Evolutionary conservation across 1,284 basidiomycete species (phyloP).

Genomic region (Ustilago hordei): DNA sequence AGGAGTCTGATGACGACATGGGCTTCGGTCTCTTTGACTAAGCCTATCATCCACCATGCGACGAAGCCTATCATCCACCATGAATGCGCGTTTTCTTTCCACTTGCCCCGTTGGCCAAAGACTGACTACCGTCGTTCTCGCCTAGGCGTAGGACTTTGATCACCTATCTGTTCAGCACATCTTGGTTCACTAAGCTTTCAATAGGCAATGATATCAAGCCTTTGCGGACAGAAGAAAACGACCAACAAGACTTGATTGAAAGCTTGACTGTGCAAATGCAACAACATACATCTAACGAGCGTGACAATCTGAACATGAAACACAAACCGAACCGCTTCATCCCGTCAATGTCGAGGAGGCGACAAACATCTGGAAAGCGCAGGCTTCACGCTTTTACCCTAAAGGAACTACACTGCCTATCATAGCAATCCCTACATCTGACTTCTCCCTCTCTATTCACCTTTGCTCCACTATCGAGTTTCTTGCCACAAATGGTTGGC

Average conservation of each 20-base stretch:
- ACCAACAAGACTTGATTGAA: neutral
- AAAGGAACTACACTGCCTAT: slow-evolving; percentile 29
- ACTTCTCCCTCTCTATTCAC: slow-evolving; percentile 54
- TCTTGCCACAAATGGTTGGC: slow-evolving; percentile 38
- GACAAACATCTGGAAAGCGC: neutral
- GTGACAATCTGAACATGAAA: neutral
- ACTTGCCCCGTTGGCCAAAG: neutral
- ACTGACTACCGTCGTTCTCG: neutral
- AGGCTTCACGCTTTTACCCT: slow-evolving; percentile 7
- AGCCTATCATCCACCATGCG: slow-evolving; percentile 69
- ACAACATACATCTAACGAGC: neutral
- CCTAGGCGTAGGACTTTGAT: neutral
- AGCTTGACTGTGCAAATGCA: neutral
- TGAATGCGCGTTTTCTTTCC: neutral
- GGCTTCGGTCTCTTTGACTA: slow-evolving; percentile 85
- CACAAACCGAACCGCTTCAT: neutral
- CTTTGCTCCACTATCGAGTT: slow-evolving; percentile 56
- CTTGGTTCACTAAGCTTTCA: neutral
- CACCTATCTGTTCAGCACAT: neutral
- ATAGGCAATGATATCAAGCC: slow-evolving; percentile 1
- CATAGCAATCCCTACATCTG: slow-evolving; percentile 56
- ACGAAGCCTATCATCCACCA: slow-evolving; percentile 73
- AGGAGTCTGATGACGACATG: slow-evolving; percentile 71
- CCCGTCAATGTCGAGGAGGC: slow-evolving; percentile 2
- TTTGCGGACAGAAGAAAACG: neutral